Evolutionary conservation across 139 green algal species (phyloP).

Genomic region (Medakamo hakoo): DNA sequence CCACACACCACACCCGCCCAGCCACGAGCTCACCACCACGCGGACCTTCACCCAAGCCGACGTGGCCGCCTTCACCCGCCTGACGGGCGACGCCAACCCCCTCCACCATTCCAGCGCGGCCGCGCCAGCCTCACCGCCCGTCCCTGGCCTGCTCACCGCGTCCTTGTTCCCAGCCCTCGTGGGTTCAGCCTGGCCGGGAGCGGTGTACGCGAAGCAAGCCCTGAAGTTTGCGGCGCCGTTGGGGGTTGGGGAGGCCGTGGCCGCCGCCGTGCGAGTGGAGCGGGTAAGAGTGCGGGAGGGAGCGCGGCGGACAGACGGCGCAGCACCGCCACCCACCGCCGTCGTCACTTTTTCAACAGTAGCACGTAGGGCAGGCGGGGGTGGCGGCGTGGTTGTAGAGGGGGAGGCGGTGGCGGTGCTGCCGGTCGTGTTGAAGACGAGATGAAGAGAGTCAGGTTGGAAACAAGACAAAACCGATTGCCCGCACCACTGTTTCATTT

Average conservation of each 20-base stretch:
- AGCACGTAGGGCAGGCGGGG: neutral
- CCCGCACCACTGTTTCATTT: too few species aligned
- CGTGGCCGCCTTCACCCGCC: conserved; percentile 19
- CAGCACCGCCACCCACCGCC: too few species aligned
- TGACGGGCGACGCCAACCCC: conserved; percentile 49
- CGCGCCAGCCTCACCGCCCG: conserved; percentile 9
- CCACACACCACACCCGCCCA: neutral
- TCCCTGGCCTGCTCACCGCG: conserved; percentile 56
- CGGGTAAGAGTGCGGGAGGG: neutral
- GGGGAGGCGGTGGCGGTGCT: neutral
- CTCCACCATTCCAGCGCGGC: conserved; percentile 23
- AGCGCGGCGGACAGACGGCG: neutral
- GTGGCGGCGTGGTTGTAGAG: neutral
- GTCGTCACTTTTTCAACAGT: too few species aligned
- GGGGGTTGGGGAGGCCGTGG: conserved; percentile 10
- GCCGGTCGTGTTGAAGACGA: conserved; percentile 19
- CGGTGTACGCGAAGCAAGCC: conserved; percentile 46
- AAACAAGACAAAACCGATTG: too few species aligned
- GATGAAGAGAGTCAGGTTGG: conserved; percentile 10
- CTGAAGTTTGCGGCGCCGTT: conserved; percentile 37
- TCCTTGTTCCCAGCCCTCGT: conserved; percentile 64
- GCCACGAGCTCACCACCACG: neutral
- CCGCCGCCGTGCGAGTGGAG: neutral
- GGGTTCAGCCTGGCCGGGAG: conserved; percentile 36
- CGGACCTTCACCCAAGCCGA: conserved; percentile 24